These are phyloP conservation scores for Mucuna pruriens DNA, from an alignment of 306 rosid species.

Conservation along the genomic window DNA sequence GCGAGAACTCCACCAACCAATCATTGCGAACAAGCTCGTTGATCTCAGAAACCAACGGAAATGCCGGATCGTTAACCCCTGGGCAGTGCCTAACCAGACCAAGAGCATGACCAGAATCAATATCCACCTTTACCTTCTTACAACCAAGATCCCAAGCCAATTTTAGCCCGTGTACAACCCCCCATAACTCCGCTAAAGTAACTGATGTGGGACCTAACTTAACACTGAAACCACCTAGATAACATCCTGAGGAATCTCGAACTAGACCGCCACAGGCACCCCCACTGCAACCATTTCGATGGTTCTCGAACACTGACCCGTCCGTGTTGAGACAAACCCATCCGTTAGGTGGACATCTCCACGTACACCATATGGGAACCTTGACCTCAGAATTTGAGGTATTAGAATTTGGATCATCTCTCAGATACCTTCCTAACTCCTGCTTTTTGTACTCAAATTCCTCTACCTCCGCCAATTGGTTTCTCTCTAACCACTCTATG, in stretches of 20 bases:
- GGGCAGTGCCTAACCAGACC: neutral
- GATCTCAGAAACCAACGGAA: conserved; percentile 7
- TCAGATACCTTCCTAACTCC: conserved; percentile 8
- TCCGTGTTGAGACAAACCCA: conserved; percentile 34
- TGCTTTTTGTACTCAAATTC: conserved; percentile 28
- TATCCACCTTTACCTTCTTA: conserved; percentile 26
- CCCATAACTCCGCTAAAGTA: neutral
- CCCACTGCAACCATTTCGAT: neutral
- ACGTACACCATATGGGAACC: conserved; percentile 29
- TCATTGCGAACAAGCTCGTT: neutral
- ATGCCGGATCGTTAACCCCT: neutral
- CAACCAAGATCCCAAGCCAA: conserved; percentile 27
- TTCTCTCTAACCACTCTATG: conserved; percentile 33
- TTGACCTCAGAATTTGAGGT: neutral
- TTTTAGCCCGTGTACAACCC: conserved; percentile 18
- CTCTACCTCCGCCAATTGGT: conserved; percentile 39
- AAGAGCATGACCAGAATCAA: conserved; percentile 20
- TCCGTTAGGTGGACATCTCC: conserved; percentile 20
- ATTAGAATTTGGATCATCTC: neutral
- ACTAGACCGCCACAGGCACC: conserved; percentile 29
- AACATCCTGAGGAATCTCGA: conserved; percentile 21
- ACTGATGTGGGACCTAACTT: neutral
- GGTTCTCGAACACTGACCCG: conserved; percentile 1
- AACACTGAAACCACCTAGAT: neutral
- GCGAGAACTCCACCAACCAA: conserved; percentile 34